A percentile compares a stretch with the other conserved stretches of the same genome.
Conservation (phyloP, 2,329 filamentous ascomycete species). For the Fusarium austroafricanum region DNA sequence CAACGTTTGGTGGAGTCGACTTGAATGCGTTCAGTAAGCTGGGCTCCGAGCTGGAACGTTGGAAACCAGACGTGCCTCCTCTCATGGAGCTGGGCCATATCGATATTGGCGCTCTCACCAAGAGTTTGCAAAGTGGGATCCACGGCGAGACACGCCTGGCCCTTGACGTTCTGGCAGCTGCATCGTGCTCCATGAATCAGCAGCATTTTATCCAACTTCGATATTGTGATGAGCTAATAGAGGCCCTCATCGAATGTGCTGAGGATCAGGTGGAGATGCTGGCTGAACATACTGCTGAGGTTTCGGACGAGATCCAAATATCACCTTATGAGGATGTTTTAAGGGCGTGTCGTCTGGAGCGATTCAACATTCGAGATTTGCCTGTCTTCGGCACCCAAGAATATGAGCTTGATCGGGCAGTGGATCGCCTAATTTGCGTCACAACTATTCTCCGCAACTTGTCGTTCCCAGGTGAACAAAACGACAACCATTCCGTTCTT, state of each 20-base stretch:
- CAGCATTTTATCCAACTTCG: constrained; percentile 75
- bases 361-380: constrained; percentile 76
- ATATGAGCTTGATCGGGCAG: constrained; percentile 86
- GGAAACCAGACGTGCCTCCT: constrained; percentile 79
- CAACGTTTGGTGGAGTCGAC: constrained; percentile 78
- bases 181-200: constrained; percentile 71
- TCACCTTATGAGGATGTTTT: constrained; percentile 89
- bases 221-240: constrained; percentile 87
- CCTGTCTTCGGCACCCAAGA: constrained; percentile 79
- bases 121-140: constrained; percentile 90
- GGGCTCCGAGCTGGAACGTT: constrained; percentile 73
- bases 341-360: constrained; percentile 80
- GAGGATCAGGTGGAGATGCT: constrained; percentile 88
- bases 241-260: constrained; percentile 88
- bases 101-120: constrained; percentile 88
- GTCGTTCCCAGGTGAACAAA: constrained; percentile 75
- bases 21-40: constrained; percentile 72
- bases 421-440: constrained; percentile 88
- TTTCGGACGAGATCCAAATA: constrained; percentile 87
- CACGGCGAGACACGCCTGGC: constrained; percentile 90
- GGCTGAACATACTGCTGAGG: constrained; percentile 84
- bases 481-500: constrained; percentile 77
- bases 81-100: constrained; percentile 85
- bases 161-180: constrained; percentile 81
- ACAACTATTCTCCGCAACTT: constrained; percentile 93